phyloP scores from a whole-genome alignment of 805 yeast genomes.

The Nakazawaea populi region DNA sequence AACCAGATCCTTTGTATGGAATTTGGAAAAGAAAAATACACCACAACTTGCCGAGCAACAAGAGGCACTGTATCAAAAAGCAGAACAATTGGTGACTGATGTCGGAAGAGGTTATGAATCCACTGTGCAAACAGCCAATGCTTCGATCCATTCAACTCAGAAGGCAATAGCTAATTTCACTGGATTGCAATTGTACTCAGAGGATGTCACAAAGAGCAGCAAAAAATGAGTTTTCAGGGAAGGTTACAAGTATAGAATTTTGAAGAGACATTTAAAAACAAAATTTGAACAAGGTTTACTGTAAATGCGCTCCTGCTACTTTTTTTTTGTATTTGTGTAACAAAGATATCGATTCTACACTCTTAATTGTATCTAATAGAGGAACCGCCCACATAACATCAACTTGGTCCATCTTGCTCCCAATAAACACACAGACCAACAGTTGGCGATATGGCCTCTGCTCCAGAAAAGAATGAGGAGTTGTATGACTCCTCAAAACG shows the following conservation, averaged over 20 bases:
- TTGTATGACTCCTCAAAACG: not conserved
- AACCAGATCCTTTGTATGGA: slow-evolving; percentile 51
- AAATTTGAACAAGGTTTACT: not conserved
- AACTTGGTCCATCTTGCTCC: no score
- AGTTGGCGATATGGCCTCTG: not conserved
- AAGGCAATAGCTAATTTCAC: slow-evolving; percentile 46
- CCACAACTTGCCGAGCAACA: slow-evolving; percentile 67
- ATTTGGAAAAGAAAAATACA: slow-evolving; percentile 49
- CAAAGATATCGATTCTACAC: not conserved
- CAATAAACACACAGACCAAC: no score
- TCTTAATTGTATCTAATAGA: not conserved
- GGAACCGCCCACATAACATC: not conserved
- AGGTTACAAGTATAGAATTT: no score
- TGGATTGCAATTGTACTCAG: slow-evolving; percentile 59
- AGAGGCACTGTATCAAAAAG: slow-evolving; percentile 36
- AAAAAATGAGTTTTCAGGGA: slow-evolving; percentile 12
- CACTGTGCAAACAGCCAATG: slow-evolving; percentile 21
- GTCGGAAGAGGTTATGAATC: slow-evolving; percentile 36
- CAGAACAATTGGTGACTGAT: slow-evolving; percentile 36
- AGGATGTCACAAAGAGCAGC: slow-evolving; percentile 48
- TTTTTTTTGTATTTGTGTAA: not conserved
- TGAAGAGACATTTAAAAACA: not conserved
- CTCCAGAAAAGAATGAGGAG: not conserved
- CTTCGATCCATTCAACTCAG: slow-evolving; percentile 32
- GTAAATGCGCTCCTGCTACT: not conserved